Evolutionary conservation across 306 rosid species (phyloP).

Genomic region (Medicago arabica): DNA sequence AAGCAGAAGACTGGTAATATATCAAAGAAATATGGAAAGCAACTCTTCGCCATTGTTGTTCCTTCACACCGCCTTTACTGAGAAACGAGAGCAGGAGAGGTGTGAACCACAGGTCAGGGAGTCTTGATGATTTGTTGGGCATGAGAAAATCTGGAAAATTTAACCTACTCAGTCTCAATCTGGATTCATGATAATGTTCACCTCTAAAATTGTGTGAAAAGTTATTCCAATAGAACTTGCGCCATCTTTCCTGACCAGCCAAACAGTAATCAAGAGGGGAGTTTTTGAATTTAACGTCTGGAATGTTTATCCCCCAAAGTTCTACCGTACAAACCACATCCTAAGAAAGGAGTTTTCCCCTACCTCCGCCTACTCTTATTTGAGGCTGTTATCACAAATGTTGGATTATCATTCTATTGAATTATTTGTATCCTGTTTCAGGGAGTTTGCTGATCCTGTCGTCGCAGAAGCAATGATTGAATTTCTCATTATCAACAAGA

Average conservation of each 20-base stretch:
- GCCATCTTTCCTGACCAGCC: not conserved
- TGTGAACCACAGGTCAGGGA: conserved; percentile 22
- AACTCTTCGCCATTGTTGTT: not conserved
- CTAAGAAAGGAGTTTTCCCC: not conserved
- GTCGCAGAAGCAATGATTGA: conserved; percentile 87
- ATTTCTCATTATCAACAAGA: conserved; percentile 73
- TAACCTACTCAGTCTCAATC: not conserved
- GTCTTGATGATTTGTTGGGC: conserved; percentile 27
- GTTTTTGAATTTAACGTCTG: not conserved
- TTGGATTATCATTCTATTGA: conserved; percentile 12
- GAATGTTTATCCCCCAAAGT: not conserved
- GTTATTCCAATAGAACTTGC: not conserved
- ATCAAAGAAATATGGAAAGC: not conserved
- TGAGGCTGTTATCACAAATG: conserved; percentile 8
- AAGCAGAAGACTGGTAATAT: conserved; percentile 19
- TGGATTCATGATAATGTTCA: conserved; percentile 2
- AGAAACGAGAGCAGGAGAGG: too few relatives aligned
- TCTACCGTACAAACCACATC: not conserved
- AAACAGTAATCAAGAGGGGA: conserved; percentile 13
- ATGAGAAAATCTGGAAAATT: not conserved
- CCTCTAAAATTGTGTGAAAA: conserved; percentile 10
- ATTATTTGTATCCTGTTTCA: conserved; percentile 53
- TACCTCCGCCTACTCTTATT: not conserved
- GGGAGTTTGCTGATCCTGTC: conserved; percentile 93
- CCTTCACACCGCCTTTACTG: not conserved